Conservation (phyloP, 2,329 filamentous ascomycete species). For the Aspergillus pseudoterreus region DNA sequence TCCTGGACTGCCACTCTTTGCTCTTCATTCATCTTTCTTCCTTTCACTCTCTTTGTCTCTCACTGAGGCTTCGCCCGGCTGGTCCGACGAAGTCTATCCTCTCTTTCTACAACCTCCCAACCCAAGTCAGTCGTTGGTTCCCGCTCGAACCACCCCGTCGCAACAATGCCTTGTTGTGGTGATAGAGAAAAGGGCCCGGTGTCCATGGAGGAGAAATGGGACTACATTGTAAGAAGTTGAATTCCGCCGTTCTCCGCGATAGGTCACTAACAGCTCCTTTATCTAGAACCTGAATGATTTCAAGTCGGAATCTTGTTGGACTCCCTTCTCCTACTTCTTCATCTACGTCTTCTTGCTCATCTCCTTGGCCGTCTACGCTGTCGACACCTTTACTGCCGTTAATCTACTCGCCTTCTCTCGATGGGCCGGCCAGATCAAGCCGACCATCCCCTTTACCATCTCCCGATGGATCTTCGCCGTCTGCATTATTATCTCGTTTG, state of each 20-base stretch:
- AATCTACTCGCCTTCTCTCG: slow-evolving; percentile 84
- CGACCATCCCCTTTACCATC: slow-evolving; percentile 69
- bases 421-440: slow-evolving; percentile 81
- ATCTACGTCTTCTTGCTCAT: slow-evolving; percentile 76
- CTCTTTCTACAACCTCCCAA: slow-evolving; percentile 1
- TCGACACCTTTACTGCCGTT: slow-evolving; percentile 90
- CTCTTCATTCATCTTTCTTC: slow-evolving; percentile 8
- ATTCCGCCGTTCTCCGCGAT: background rate
- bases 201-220: slow-evolving; percentile 86
- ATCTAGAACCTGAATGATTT: slow-evolving; percentile 66
- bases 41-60: slow-evolving; percentile 4
- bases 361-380: slow-evolving; percentile 78
- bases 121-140: background rate
- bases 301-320: slow-evolving; percentile 73
- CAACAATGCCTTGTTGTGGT: slow-evolving; percentile 64
- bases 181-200: slow-evolving; percentile 61
- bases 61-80: slow-evolving; percentile 30
- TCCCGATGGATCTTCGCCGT: slow-evolving; percentile 94
- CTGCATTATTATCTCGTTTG: slow-evolving; percentile 86
- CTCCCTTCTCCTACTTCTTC: slow-evolving; percentile 76
- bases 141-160: slow-evolving; percentile 28
- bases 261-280: slow-evolving; percentile 4
- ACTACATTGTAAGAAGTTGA: slow-evolving; percentile 68
- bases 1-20: slow-evolving; percentile 9
- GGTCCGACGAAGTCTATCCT: slow-evolving; percentile 30